Evolutionary conservation across 805 yeast genomes (phyloP).

Genomic region (Candida broadrunensis): DNA sequence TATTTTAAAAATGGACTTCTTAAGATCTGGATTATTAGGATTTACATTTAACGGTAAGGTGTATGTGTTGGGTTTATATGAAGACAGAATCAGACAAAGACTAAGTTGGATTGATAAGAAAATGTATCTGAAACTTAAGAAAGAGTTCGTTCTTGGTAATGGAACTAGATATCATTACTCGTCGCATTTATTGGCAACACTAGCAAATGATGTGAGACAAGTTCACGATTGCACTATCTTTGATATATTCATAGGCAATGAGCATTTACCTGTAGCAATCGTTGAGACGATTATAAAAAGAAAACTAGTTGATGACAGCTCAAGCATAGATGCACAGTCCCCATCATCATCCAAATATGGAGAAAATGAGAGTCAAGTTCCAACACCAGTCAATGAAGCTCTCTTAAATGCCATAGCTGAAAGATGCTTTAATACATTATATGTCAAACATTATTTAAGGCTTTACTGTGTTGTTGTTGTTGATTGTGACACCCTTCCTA

Average conservation of each 20-base stretch:
- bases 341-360: constrained; percentile 3
- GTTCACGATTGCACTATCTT: constrained; percentile 90
- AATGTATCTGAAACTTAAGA: constrained; percentile 22
- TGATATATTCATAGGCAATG: constrained; percentile 75
- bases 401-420: constrained; percentile 42
- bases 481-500: constrained; percentile 77
- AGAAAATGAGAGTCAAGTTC: constrained; percentile 18
- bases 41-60: constrained; percentile 85
- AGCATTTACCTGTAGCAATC: constrained; percentile 79
- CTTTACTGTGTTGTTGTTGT: constrained; percentile 80
- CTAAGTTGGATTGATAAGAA: constrained; percentile 63
- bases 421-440: constrained; percentile 40
- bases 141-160: constrained; percentile 32
- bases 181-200: constrained; percentile 79
- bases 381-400: constrained; percentile 43
- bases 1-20: constrained; percentile 67
- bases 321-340: constrained; percentile 7
- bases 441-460: constrained; percentile 62
- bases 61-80: constrained; percentile 84
- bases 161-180: constrained; percentile 72
- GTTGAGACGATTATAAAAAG: constrained; percentile 63
- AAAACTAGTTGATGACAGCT: constrained; percentile 30
- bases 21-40: constrained; percentile 89
- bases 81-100: constrained; percentile 83
- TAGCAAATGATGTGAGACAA: constrained; percentile 76